Percentiles rank a stretch among this genome's conserved stretches.
Conservation (phyloP, 306 rosid species). For the Cucurbita ficifolia region DNA sequence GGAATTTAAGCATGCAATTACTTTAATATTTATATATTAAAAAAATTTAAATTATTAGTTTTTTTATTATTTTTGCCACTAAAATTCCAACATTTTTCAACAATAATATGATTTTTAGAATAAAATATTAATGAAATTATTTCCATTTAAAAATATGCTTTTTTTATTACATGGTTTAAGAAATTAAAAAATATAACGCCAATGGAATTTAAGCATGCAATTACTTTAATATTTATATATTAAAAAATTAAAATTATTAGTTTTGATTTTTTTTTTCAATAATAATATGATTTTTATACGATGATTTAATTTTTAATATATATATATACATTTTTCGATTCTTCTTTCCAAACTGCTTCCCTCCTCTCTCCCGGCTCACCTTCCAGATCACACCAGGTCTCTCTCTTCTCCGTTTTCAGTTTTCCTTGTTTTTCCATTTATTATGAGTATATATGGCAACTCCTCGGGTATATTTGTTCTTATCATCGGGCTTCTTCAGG, state of each 20-base stretch:
- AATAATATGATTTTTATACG: neutral
- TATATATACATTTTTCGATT: neutral
- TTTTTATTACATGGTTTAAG: no score
- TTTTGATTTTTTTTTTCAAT: neutral
- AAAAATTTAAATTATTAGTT: neutral
- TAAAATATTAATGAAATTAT: no score
- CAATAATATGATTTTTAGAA: neutral
- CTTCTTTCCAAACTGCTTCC: neutral
- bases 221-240: no score
- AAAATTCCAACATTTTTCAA: no score
- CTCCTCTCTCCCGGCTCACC: slow-evolving; percentile 7
- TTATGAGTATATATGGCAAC: slow-evolving; percentile 1
- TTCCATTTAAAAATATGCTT: no score
- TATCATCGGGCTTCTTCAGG: slow-evolving; percentile 12
- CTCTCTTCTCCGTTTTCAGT: slow-evolving; percentile 1
- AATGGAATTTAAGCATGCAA: no score
- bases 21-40: no score
- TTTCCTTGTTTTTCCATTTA: neutral
- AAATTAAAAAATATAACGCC: no score
- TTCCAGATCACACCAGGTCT: slow-evolving; percentile 10
- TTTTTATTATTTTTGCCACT: no score
- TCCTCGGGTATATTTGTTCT: neutral
- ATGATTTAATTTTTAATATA: neutral
- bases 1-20: no score
- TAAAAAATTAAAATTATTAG: neutral